A percentile compares a stretch with the other conserved stretches of the same genome.
Conservation (phyloP, 192 early-diverging fungal genomes). For the Backusella parvicylindrica region DNA sequence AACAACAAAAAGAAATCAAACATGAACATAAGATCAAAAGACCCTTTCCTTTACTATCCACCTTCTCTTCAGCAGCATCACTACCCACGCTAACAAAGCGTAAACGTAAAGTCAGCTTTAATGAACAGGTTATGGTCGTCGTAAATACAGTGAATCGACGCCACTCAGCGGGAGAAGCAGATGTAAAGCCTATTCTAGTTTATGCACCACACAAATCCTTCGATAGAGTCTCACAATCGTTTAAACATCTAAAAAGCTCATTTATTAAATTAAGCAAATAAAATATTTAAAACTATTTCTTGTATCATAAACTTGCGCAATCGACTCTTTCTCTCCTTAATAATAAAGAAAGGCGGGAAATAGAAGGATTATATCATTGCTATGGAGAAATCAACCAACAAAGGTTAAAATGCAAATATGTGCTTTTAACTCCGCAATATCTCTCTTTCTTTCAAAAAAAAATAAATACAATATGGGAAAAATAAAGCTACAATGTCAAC, state of each 20-base stretch:
- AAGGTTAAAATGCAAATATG: not conserved
- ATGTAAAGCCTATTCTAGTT: not conserved
- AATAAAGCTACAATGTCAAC: not conserved
- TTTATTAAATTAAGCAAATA: not conserved
- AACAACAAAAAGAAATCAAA: not conserved
- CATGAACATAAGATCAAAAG: not conserved
- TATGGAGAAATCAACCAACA: not conserved
- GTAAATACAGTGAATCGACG: not conserved
- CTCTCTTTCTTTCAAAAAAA: not conserved
- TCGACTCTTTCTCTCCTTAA: not conserved
- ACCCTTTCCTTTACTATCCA: not conserved
- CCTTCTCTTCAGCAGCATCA: not conserved
- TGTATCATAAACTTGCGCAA: not conserved
- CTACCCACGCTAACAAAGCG: not conserved
- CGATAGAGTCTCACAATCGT: not conserved
- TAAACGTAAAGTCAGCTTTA: conserved; percentile 3
- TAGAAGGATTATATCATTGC: not conserved
- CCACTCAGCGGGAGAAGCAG: not conserved
- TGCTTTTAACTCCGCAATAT: no score
- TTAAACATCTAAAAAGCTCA: not conserved
- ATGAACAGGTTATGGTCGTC: conserved; percentile 1
- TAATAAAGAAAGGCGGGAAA: not conserved
- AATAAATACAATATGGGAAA: no score
- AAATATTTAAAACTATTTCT: not conserved
- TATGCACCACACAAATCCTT: not conserved